A percentile compares a stretch with the other conserved stretches of the same genome.
Evolutionary conservation across 768 basidiomycete genomes (phyloP).

Genomic region (Nevesoporus exiguus): DNA sequence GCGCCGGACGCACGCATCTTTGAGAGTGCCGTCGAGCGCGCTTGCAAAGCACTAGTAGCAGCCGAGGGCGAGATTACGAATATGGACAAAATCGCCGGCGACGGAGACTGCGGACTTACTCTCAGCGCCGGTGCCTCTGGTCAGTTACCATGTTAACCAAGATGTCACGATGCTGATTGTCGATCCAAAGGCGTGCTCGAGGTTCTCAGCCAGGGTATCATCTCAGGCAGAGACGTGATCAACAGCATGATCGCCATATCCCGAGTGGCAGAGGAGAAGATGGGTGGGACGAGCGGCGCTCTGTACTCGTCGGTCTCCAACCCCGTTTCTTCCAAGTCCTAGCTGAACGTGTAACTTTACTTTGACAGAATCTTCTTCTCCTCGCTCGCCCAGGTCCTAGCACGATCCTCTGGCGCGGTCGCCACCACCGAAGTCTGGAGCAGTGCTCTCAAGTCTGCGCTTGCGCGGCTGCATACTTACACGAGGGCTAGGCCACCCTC

Average conservation of each 20-base stretch:
- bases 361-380: conserved; percentile 84
- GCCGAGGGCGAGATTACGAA: conserved; percentile 88
- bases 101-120: conserved; percentile 76
- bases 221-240: conserved; percentile 64
- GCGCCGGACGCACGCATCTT: conserved; percentile 52
- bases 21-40: conserved; percentile 49
- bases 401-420: conserved; percentile 31
- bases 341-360: not conserved
- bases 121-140: conserved; percentile 74
- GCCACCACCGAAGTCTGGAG: conserved; percentile 56
- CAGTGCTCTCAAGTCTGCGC: conserved; percentile 52
- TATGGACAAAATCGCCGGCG: conserved; percentile 90
- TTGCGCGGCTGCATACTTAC: conserved; percentile 69
- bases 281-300: conserved; percentile 92
- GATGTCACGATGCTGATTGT: not conserved
- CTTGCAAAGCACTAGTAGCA: conserved; percentile 62
- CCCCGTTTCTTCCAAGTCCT: not conserved
- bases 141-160: conserved; percentile 21
- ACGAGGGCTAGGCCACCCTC: conserved; percentile 88
- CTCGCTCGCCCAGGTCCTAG: conserved; percentile 72
- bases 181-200: conserved; percentile 51
- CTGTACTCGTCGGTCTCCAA: conserved; percentile 74
- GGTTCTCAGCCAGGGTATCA: conserved; percentile 49
- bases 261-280: conserved; percentile 71
- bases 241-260: conserved; percentile 65